A percentile compares a stretch with the other conserved stretches of the same genome.
phyloP scores from a whole-genome alignment of 768 basidiomycete species.

The Russula foetens region DNA sequence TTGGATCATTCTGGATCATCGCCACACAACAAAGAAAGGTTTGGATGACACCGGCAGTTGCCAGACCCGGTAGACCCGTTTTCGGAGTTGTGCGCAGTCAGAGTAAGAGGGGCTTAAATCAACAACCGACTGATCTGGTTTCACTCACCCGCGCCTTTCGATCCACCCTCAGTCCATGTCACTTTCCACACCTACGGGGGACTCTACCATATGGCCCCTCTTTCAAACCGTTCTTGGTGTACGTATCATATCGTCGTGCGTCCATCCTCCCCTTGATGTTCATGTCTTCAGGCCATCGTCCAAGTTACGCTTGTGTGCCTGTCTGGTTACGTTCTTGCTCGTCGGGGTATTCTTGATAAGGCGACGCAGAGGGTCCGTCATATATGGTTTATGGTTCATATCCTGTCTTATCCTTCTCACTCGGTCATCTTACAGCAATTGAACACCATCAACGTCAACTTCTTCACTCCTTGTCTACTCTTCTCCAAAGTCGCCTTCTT shows the following conservation, averaged over 20 bases:
- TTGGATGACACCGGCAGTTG: no score
- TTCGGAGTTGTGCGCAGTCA: no score
- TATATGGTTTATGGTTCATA: no score
- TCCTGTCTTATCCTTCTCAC: background rate
- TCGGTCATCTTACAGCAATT: conserved; percentile 43
- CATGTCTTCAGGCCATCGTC: conserved; percentile 63
- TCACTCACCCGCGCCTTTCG: no score
- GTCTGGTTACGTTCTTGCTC: conserved; percentile 75
- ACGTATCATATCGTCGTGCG: conserved; percentile 10
- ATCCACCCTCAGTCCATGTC: conserved; percentile 9
- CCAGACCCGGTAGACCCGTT: no score
- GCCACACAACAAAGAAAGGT: no score
- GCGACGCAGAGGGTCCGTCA: conserved; percentile 84
- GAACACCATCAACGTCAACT: conserved; percentile 75
- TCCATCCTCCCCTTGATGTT: background rate
- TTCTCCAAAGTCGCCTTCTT: conserved; percentile 97
- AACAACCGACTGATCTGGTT: no score
- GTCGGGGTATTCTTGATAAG: conserved; percentile 77
- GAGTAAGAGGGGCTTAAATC: no score
- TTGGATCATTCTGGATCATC: no score
- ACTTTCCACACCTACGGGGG: background rate
- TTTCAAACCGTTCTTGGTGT: conserved; percentile 54
- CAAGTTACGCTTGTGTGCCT: conserved; percentile 84
- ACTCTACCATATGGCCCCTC: conserved; percentile 35
- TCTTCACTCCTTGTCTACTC: conserved; percentile 82